Base-by-base conservation (phyloP, 768 basidiomycete species). In the Suillus clintonianus region DNA sequence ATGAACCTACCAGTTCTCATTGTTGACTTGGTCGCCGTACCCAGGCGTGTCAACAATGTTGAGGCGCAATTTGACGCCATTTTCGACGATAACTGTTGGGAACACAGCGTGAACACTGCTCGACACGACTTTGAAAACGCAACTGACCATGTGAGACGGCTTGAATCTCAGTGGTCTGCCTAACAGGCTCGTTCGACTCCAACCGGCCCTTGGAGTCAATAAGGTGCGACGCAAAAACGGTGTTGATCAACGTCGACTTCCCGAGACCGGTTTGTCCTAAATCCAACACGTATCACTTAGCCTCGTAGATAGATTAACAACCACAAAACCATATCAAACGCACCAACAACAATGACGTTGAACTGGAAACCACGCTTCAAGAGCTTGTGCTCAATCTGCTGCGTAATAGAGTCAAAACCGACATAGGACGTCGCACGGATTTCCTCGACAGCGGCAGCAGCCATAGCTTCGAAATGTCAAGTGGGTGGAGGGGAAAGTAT, bases 31-130 rank as follows among this genome's bases (percentile, higher is more conserved):
- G 85, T 99, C 97, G 54, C 96, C 97, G 71, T 96, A 99, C 41
- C 97, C 97, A 60, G 97, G 97, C 13, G 97, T 99, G 79, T 99
- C 97, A 69, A 99, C 94, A 68, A 99, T 98, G 84, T 98, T 99
- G 72, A 99, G 81, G 59, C 94, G 87, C 65, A 99, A 86, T 75
- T 88, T 90, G 64, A 99, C 97, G 62, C 94, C 94, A 68, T 99
- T 98, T 79, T 99, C 97, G 60, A 90, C 89, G 70, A 99, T 95
- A 67, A 97, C 96, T 99, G 27, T 63, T 59, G 56, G 14, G 50
- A 43, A 32, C 27, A 9, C 27, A 27, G 60, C 55, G 60, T 74
- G 53, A 70, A 65, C 51, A 64, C 48, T 15, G 24, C 13, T 14
- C 61, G 42, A 61, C 36, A 34, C 41, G 45, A 13, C 30, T n/a